A percentile compares a stretch with the other conserved stretches of the same genome.
These are phyloP conservation scores for Maudiozyma turicensis DNA, from an alignment of 805 yeast species.

Conservation along the genomic window DNA sequence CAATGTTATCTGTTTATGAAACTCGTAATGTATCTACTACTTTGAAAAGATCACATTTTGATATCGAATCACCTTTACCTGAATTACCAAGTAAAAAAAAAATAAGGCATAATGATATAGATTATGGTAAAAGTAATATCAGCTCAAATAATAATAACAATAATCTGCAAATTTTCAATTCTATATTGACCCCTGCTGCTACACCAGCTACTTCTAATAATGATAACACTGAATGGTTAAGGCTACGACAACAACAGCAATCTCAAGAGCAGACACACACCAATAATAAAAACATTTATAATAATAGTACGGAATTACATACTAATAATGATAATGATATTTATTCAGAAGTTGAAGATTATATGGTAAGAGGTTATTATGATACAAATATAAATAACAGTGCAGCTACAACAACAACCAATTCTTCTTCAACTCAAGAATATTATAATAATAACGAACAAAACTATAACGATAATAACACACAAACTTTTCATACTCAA, in stretches of 20 bases:
- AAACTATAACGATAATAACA: neutral
- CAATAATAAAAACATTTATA: constrained; percentile 1
- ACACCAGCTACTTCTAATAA: neutral
- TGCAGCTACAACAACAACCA: neutral
- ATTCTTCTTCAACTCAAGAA: neutral
- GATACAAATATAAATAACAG: constrained; percentile 1
- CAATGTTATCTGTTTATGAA: neutral
- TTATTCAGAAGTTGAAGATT: constrained; percentile 22
- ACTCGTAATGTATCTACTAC: neutral
- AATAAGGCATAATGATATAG: neutral
- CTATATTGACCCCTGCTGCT: constrained; percentile 1
- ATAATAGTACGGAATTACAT: neutral
- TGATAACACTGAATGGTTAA: neutral
- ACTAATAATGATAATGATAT: constrained; percentile 2
- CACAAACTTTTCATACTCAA: constrained; percentile 3
- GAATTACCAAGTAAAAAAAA: constrained; percentile 3
- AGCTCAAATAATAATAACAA: neutral
- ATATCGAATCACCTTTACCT: constrained; percentile 6
- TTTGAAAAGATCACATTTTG: constrained; percentile 2
- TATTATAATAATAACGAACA: neutral
- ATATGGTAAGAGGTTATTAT: constrained; percentile 19
- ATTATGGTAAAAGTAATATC: neutral
- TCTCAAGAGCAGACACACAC: neutral
- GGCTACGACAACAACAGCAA: neutral
- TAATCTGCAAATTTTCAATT: neutral